Conservation (phyloP, 306 rosid genomes). For the Trifolium repens region DNA sequence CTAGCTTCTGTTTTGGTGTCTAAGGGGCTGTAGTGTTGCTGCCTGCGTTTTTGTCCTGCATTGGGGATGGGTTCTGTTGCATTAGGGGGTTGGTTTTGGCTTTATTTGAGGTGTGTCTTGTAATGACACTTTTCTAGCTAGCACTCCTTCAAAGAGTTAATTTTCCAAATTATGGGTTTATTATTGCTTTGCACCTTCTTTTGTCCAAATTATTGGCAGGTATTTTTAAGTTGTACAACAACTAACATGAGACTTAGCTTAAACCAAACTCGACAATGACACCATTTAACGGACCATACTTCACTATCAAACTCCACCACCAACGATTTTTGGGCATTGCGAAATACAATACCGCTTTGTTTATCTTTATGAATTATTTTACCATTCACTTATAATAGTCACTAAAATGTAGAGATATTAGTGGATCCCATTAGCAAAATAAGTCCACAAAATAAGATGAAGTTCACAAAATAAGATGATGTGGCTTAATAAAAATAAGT, state of each 20-base stretch:
- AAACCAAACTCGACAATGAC: constrained; percentile 52
- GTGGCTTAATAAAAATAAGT: no score
- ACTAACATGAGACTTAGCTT: constrained; percentile 39
- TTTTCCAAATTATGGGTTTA: constrained; percentile 10
- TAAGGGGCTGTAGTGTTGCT: no score
- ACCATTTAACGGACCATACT: constrained; percentile 46
- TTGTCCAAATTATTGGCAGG: neutral
- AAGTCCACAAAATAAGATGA: no score
- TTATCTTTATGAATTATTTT: neutral
- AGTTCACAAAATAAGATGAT: no score
- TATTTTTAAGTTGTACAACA: neutral
- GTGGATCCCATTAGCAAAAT: no score
- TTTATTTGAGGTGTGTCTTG: no score
- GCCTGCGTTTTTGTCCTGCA: no score
- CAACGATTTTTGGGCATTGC: constrained; percentile 6
- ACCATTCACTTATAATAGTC: neutral
- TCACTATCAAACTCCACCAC: constrained; percentile 49
- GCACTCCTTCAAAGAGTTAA: constrained; percentile 22
- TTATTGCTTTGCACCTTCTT: constrained; percentile 19
- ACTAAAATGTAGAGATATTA: no score
- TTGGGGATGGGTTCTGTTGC: no score
- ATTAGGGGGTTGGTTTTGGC: no score
- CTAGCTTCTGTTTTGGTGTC: no score
- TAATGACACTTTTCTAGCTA: no score
- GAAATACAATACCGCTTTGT: neutral